Evolutionary conservation across 2,329 filamentous ascomycete species (phyloP).

Genomic region (Penicillium sp.): DNA sequence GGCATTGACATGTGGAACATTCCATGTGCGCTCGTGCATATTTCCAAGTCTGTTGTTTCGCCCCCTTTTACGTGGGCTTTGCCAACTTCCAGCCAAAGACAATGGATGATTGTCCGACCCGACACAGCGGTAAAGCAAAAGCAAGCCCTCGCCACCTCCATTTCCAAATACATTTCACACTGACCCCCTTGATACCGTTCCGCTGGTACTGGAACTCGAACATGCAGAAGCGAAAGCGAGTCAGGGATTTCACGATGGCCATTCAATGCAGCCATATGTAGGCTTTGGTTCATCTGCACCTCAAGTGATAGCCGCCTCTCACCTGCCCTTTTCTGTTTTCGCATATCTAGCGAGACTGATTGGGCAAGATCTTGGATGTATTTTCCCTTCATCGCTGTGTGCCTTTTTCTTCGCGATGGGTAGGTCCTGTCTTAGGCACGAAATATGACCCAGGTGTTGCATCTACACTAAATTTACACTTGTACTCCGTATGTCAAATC

Average conservation of each 20-base stretch:
- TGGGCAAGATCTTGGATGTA: neutral
- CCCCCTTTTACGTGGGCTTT: neutral
- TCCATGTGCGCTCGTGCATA: neutral
- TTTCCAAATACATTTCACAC: neutral
- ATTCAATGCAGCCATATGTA: neutral
- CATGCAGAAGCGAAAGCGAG: neutral
- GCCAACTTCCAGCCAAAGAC: neutral
- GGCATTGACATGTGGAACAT: neutral
- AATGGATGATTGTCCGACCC: neutral
- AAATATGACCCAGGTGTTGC: too few species aligned
- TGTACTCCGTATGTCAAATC: too few species aligned
- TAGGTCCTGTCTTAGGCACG: too few species aligned
- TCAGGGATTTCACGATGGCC: neutral
- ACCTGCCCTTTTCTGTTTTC: neutral
- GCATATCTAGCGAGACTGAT: neutral
- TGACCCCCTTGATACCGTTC: neutral
- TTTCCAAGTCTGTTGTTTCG: neutral
- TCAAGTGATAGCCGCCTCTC: neutral
- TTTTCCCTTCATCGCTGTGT: neutral
- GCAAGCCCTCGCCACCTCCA: neutral
- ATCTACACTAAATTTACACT: too few species aligned
- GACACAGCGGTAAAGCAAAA: slow-evolving; percentile 3
- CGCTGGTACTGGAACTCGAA: neutral
- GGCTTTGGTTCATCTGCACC: neutral
- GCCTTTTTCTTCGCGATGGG: too few species aligned